Conservation (phyloP, 345 rosid genomes). For the Iberis pinnata region DNA sequence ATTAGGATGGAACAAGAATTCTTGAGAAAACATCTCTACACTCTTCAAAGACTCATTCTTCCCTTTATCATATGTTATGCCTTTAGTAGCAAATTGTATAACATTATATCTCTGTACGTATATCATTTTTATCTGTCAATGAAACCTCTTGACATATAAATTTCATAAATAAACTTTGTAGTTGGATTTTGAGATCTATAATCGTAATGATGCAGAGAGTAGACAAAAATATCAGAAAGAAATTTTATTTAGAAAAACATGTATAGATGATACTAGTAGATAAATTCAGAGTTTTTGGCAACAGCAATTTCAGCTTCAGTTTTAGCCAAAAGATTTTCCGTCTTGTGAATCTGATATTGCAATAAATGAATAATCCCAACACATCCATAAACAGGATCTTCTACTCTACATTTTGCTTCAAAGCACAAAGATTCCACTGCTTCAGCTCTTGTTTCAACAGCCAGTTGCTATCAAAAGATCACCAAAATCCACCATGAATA, state of each 20-base stretch:
- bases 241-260: neutral
- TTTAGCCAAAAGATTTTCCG: slow-evolving; percentile 37
- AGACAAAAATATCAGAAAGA: no score
- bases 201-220: no score
- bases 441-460: slow-evolving; percentile 33
- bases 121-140: neutral
- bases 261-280: slow-evolving; percentile 6
- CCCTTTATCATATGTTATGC: no score
- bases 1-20: slow-evolving; percentile 49
- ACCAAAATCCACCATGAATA: neutral
- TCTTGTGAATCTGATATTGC: slow-evolving; percentile 40
- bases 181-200: no score
- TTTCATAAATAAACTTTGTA: no score
- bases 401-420: slow-evolving; percentile 51
- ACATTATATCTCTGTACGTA: no score
- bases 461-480: slow-evolving; percentile 38
- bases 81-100: no score
- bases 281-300: slow-evolving; percentile 11
- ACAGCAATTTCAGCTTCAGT: slow-evolving; percentile 42
- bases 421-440: slow-evolving; percentile 48
- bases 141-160: no score
- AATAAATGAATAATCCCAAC: slow-evolving; percentile 40
- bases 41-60: no score
- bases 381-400: slow-evolving; percentile 60
- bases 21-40: slow-evolving; percentile 18